These are phyloP conservation scores for Sequoia sempervirens DNA, from an alignment of 75 land plant species.

Conservation along the genomic window DNA sequence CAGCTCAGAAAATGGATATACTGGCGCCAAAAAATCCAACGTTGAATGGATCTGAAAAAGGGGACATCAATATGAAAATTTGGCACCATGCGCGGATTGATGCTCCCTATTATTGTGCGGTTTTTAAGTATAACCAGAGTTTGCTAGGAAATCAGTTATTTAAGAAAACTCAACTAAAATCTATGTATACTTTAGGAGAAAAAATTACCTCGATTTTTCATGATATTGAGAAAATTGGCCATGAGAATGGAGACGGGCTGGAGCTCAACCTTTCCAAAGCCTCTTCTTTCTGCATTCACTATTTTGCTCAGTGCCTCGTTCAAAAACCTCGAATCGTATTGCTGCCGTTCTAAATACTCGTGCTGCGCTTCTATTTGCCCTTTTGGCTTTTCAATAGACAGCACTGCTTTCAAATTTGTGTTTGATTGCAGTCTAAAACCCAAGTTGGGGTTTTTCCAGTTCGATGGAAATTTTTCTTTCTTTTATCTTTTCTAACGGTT, in stretches of 20 bases:
- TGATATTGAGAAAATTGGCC: constrained; percentile 51
- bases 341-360: not conserved
- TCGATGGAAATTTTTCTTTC: too few species aligned
- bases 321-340: not conserved
- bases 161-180: not conserved
- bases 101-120: not conserved
- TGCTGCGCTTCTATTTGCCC: too few species aligned
- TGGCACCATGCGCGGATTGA: not conserved
- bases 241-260: constrained; percentile 53
- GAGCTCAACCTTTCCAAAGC: constrained; percentile 35
- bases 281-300: constrained; percentile 71
- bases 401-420: too few species aligned
- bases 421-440: too few species aligned
- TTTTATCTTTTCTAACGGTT: too few species aligned
- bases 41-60: too few species aligned
- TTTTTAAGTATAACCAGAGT: not conserved
- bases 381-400: too few species aligned
- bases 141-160: not conserved
- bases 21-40: too few species aligned
- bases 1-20: too few species aligned
- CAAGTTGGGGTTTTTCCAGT: too few species aligned
- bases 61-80: too few species aligned
- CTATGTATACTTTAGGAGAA: not conserved
- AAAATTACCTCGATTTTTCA: constrained; percentile 49
- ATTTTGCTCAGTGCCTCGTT: constrained; percentile 69